Evolutionary conservation across 371 early-diverging fungal genomes (phyloP).

Genomic region (Polyrhizophydium stewartii): DNA sequence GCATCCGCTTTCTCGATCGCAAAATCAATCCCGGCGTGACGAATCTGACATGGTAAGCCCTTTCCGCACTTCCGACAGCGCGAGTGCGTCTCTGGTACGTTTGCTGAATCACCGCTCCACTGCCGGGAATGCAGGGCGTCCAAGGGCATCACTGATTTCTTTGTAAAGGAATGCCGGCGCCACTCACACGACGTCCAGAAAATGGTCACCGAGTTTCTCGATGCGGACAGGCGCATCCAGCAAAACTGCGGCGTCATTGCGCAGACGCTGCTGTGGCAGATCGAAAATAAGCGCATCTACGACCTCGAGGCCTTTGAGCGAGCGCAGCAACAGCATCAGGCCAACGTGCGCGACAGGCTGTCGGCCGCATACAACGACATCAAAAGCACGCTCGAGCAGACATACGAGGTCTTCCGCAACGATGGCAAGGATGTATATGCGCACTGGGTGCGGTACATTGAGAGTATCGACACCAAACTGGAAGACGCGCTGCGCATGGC

Average conservation of each 20-base stretch:
- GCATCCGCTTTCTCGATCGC: conserved; percentile 50
- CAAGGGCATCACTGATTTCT: conserved; percentile 55
- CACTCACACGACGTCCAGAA: conserved; percentile 48
- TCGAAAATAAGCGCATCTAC: conserved; percentile 54
- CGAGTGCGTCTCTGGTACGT: no score
- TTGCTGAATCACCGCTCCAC: no score
- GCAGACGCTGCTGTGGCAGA: conserved; percentile 42
- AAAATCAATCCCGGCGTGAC: conserved; percentile 56
- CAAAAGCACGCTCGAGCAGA: conserved; percentile 26
- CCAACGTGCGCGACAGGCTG: conserved; percentile 30
- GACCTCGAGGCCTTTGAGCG: conserved; percentile 46
- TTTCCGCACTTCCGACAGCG: background rate
- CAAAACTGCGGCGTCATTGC: conserved; percentile 37
- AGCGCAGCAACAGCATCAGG: conserved; percentile 35
- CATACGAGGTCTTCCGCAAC: conserved; percentile 43
- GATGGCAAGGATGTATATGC: conserved; percentile 48
- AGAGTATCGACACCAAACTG: conserved; percentile 41
- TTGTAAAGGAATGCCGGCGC: conserved; percentile 55
- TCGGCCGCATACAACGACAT: conserved; percentile 35
- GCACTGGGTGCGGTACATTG: conserved; percentile 45
- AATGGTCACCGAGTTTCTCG: conserved; percentile 44
- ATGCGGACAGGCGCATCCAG: conserved; percentile 33
- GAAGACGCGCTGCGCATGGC: conserved; percentile 49
- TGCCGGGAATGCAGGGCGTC: conserved; percentile 34
- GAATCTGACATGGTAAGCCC: conserved; percentile 39